Evolutionary conservation across 768 basidiomycete genomes (phyloP).

Genomic region (Pleurotus cornucopiae): DNA sequence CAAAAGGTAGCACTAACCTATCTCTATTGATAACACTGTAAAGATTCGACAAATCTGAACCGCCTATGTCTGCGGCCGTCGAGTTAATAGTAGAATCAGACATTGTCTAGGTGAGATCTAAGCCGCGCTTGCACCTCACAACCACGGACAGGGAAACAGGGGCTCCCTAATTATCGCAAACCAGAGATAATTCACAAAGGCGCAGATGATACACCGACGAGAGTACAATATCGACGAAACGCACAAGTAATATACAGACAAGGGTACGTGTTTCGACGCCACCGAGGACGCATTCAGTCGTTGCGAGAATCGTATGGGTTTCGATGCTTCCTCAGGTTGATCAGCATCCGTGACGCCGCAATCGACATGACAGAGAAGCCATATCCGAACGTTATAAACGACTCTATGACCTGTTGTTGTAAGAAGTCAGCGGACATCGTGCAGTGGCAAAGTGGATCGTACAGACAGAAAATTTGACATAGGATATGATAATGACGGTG

Average conservation of each 20-base stretch:
- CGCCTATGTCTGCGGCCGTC: slow-evolving; percentile 38
- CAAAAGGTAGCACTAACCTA: slow-evolving; percentile 43
- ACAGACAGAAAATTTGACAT: neutral
- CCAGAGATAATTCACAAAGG: too few species aligned
- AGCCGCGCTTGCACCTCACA: neutral
- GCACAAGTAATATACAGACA: too few species aligned
- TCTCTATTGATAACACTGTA: slow-evolving; percentile 60
- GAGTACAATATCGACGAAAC: too few species aligned
- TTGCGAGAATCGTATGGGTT: too few species aligned
- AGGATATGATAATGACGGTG: neutral
- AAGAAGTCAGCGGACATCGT: neutral
- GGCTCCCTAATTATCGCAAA: too few species aligned
- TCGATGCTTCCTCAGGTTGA: neutral
- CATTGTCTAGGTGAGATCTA: neutral
- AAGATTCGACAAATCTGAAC: slow-evolving; percentile 49
- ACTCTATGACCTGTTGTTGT: neutral
- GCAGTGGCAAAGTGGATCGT: too few species aligned
- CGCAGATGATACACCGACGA: too few species aligned
- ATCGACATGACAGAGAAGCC: neutral
- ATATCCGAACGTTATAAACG: neutral
- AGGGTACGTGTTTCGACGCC: too few species aligned
- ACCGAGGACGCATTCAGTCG: too few species aligned
- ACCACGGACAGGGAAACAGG: too few species aligned
- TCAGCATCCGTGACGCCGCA: neutral
- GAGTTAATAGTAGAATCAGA: slow-evolving; percentile 32